Conservation (phyloP, 2,329 filamentous ascomycete species). For the Claviceps spartinae region DNA sequence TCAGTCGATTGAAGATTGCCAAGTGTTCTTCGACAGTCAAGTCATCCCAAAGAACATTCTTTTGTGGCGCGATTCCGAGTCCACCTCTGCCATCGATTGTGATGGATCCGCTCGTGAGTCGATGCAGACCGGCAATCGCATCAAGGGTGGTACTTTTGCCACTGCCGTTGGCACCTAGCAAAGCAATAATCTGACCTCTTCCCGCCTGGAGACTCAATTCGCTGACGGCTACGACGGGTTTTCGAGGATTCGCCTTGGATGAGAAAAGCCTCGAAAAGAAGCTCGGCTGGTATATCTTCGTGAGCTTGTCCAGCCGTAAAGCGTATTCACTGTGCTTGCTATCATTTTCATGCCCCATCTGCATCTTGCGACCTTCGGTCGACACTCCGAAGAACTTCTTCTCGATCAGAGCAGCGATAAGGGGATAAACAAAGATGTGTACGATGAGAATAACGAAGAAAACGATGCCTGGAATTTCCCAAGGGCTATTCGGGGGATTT, state of each 20-base stretch:
- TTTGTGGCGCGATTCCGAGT: conserved; percentile 78
- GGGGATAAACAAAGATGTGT: conserved; percentile 65
- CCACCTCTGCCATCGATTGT: conserved; percentile 65
- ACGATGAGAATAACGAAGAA: conserved; percentile 66
- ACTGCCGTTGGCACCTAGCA: conserved; percentile 79
- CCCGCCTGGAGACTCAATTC: conserved; percentile 56
- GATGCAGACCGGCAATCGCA: conserved; percentile 71
- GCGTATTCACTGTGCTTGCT: conserved; percentile 30
- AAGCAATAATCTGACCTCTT: conserved; percentile 70
- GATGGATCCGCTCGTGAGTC: conserved; percentile 62
- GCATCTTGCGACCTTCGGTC: conserved; percentile 43
- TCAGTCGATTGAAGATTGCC: conserved; percentile 69
- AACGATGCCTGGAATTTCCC: conserved; percentile 56
- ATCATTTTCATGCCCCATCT: conserved; percentile 19
- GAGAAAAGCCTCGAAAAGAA: conserved; percentile 41
- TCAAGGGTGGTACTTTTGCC: conserved; percentile 87
- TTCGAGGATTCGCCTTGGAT: conserved; percentile 23
- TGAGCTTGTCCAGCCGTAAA: conserved; percentile 58
- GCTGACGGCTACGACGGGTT: conserved; percentile 67
- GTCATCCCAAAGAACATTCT: conserved; percentile 88
- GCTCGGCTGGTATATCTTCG: conserved; percentile 62
- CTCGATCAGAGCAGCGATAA: conserved; percentile 65
- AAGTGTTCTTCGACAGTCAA: conserved; percentile 79
- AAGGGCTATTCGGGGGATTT: conserved; percentile 50
- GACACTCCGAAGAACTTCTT: conserved; percentile 62